These are phyloP conservation scores for Pythium sp. DNA, from an alignment of 352 stramenopile species.

Conservation along the genomic window DNA sequence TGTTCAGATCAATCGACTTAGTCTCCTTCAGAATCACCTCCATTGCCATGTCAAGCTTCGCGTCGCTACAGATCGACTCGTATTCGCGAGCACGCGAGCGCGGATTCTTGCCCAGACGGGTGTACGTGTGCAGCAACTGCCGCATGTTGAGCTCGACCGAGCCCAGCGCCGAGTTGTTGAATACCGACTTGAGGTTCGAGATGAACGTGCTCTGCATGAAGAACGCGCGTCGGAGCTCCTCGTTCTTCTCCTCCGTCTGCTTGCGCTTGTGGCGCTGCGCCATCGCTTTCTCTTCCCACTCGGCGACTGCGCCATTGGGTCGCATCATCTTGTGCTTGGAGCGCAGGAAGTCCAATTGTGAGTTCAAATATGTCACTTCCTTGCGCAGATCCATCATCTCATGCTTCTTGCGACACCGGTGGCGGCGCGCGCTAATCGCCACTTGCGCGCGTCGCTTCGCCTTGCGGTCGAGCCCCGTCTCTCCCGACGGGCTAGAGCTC, in stretches of 20 bases:
- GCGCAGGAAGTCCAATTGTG: constrained; percentile 30
- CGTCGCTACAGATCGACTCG: constrained; percentile 36
- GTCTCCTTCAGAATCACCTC: constrained; percentile 55
- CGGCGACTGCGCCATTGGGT: constrained; percentile 20
- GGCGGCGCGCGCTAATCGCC: constrained; percentile 35
- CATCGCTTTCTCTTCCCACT: constrained; percentile 34
- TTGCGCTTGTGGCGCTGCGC: constrained; percentile 30
- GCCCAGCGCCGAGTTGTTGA: constrained; percentile 27
- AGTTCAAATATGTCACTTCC: constrained; percentile 32
- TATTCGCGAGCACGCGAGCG: constrained; percentile 43
- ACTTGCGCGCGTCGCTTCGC: constrained; percentile 29
- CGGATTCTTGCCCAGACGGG: constrained; percentile 34
- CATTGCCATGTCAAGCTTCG: constrained; percentile 49
- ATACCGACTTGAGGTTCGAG: constrained; percentile 30
- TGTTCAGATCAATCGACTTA: constrained; percentile 27
- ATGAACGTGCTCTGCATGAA: constrained; percentile 51
- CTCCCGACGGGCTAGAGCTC: not conserved
- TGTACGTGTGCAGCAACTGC: constrained; percentile 55
- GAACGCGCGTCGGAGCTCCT: constrained; percentile 44
- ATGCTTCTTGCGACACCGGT: constrained; percentile 47
- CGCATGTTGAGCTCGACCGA: constrained; percentile 43
- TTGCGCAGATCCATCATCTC: constrained; percentile 39
- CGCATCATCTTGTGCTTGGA: constrained; percentile 30
- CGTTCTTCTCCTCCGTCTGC: constrained; percentile 37
- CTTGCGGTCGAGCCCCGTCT: constrained; percentile 21